A percentile compares a stretch with the other conserved stretches of the same genome.
Conservation (phyloP, 2,329 filamentous ascomycete species). For the Arthrobotrys sphaeroides region DNA sequence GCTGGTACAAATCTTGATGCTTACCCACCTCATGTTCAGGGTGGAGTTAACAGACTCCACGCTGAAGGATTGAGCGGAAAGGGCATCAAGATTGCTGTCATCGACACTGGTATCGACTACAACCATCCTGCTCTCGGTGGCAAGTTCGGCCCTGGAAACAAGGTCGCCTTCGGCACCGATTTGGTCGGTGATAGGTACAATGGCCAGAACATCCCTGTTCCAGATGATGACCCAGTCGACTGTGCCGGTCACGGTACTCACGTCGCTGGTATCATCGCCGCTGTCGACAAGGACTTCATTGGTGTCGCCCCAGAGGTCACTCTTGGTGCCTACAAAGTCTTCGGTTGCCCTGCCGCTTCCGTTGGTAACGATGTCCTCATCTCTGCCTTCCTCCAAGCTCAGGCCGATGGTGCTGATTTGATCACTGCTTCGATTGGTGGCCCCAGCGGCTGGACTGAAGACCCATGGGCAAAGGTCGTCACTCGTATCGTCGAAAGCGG, state of each 20-base stretch:
- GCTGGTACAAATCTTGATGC: neutral
- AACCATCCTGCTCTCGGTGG: slow-evolving; percentile 56
- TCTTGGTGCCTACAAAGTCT: slow-evolving; percentile 59
- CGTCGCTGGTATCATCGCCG: slow-evolving; percentile 57
- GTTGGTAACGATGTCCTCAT: slow-evolving; percentile 59
- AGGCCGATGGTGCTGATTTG: slow-evolving; percentile 60
- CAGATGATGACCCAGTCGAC: slow-evolving; percentile 55
- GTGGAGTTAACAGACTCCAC: slow-evolving; percentile 44
- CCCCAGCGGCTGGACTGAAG: slow-evolving; percentile 60
- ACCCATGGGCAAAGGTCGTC: slow-evolving; percentile 62
- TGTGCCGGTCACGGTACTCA: slow-evolving; percentile 57
- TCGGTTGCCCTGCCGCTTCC: slow-evolving; percentile 54
- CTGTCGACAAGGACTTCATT: slow-evolving; percentile 55
- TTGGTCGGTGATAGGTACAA: slow-evolving; percentile 55
- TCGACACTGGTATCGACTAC: slow-evolving; percentile 57
- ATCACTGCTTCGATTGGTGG: slow-evolving; percentile 61
- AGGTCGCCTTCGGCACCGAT: slow-evolving; percentile 55
- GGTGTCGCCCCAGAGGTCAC: slow-evolving; percentile 59
- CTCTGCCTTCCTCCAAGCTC: slow-evolving; percentile 59
- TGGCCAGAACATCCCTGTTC: slow-evolving; percentile 46
- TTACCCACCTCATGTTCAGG: slow-evolving; percentile 49
- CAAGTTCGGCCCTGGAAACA: slow-evolving; percentile 55
- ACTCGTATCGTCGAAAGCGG: slow-evolving; percentile 64
- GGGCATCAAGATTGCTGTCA: slow-evolving; percentile 49
- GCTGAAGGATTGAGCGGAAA: slow-evolving; percentile 37